phyloP scores from a whole-genome alignment of 345 rosid genomes.

The Camelina laxa region DNA sequence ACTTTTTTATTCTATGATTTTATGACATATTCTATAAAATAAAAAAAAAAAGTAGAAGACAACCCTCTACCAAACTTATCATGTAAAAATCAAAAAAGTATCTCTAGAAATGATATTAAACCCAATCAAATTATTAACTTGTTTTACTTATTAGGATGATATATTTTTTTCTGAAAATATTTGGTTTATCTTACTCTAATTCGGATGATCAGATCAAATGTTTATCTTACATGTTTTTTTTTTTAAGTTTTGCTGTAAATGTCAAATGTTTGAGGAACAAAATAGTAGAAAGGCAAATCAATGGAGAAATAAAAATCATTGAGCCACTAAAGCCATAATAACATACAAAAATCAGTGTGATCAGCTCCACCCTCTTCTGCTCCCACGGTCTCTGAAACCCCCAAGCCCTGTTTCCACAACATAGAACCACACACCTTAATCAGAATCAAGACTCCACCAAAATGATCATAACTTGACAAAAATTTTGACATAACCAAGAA shows the following conservation, averaged over 20 bases:
- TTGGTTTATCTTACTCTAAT: background rate
- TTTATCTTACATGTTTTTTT: slow-evolving; percentile 34
- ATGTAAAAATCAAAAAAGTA: too few species aligned
- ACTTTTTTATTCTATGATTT: too few species aligned
- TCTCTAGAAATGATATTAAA: too few species aligned
- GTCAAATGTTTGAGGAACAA: slow-evolving; percentile 13
- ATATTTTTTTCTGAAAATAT: background rate
- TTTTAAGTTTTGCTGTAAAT: slow-evolving; percentile 14
- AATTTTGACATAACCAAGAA: background rate
- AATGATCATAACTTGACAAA: background rate
- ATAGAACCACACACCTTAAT: background rate
- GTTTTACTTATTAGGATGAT: background rate
- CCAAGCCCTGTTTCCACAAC: slow-evolving; percentile 52
- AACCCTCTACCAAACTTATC: too few species aligned
- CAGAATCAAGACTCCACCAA: background rate
- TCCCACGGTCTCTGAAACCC: slow-evolving; percentile 69
- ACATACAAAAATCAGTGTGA: slow-evolving; percentile 13
- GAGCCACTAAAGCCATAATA: slow-evolving; percentile 30
- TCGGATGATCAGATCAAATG: slow-evolving; percentile 6
- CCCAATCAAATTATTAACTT: background rate
- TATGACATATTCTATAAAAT: too few species aligned
- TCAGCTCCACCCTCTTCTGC: slow-evolving; percentile 66
- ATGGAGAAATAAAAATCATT: slow-evolving; percentile 33
- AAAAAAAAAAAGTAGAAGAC: too few species aligned
- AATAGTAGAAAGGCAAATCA: background rate